Evolutionary conservation across 2,329 filamentous ascomycete genomes (phyloP), one percentile per base, ranked within the genome.

Genomic region (Fusarium oxysporum): DNA sequence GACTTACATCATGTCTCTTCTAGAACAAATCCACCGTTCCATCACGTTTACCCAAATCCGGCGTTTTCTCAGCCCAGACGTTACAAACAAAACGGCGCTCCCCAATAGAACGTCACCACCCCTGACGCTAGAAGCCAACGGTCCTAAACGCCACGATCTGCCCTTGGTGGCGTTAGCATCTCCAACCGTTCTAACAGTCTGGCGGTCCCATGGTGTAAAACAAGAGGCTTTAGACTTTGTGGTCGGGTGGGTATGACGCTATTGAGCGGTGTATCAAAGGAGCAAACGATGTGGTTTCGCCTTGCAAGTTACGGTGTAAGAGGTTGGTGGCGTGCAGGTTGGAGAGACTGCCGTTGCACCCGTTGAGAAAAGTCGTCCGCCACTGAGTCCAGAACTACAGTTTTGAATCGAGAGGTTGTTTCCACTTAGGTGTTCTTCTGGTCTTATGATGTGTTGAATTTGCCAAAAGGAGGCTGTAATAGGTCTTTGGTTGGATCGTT

Each of bases 111-210:
- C 28, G 54, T 45, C 63, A 71, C 30, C 32, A 12, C 60, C 66
- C 70, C 70, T 73, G 70, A 61, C 61, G 25, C 70, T 60, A 71
- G 58, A 60, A 70, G n/a, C 38, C 41, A 33, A 71, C 53, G 53
- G 57, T 47, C 45, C 45, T 51, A 68, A 55, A 64, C 70, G 70
- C 70, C 70, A 73, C 66, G 56, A 71, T 73, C 61, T 58, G 17
- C 33, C 25, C 25, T 40, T 65, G 19, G 71, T 73, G 70, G 70
- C 70, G 70, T 71, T 35, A 73, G 44, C 37, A 25, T 30, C 62
- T 43, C 50, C 23, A 73, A 57, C 66, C 51, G 54, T 71, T 63
- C 37, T 23, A 55, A 32, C 53, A 48, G 32, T n/a, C n/a, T 33
- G 35, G 43, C 19, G 32, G 40, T 41, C 32, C 28, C 53, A 47